Conservation (phyloP, 1,139 yeast species). For the Lodderomyces beijingensis region DNA sequence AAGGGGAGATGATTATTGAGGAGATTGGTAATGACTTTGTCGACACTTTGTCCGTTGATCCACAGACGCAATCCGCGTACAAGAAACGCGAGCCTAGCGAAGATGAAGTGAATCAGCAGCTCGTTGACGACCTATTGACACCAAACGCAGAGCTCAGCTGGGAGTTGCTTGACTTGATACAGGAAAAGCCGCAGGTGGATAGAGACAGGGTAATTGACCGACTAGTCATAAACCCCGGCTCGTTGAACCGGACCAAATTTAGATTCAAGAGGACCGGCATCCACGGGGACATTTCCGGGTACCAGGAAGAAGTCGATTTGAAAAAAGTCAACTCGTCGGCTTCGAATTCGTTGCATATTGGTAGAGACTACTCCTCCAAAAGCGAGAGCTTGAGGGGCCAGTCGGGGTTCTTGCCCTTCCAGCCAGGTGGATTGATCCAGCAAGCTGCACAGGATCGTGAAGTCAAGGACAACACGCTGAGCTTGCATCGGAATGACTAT, state of each 20-base stretch:
- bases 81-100: constrained; percentile 6
- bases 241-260: constrained; percentile 52
- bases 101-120: constrained; percentile 8
- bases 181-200: constrained; percentile 30
- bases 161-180: constrained; percentile 56
- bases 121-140: constrained; percentile 24
- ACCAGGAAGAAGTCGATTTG: constrained; percentile 55
- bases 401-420: constrained; percentile 78
- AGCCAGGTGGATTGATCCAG: constrained; percentile 80
- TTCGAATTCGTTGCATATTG: constrained; percentile 67
- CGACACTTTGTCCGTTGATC: constrained; percentile 5
- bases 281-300: constrained; percentile 60
- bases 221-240: constrained; percentile 48
- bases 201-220: constrained; percentile 30
- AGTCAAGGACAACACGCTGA: constrained; percentile 29
- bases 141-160: constrained; percentile 53
- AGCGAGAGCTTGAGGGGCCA: constrained; percentile 64
- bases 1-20: constrained; percentile 8
- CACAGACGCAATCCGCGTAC: constrained; percentile 7
- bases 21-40: constrained; percentile 2
- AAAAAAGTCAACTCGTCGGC: constrained; percentile 44
- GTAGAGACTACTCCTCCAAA: constrained; percentile 62
- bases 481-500: constrained; percentile 60
- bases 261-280: constrained; percentile 72
- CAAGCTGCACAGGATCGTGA: constrained; percentile 21